Evolutionary conservation across 73 alveolate genomes (phyloP), one percentile per base, ranked within the genome.

Genomic region (Durusdinium trenchii): DNA sequence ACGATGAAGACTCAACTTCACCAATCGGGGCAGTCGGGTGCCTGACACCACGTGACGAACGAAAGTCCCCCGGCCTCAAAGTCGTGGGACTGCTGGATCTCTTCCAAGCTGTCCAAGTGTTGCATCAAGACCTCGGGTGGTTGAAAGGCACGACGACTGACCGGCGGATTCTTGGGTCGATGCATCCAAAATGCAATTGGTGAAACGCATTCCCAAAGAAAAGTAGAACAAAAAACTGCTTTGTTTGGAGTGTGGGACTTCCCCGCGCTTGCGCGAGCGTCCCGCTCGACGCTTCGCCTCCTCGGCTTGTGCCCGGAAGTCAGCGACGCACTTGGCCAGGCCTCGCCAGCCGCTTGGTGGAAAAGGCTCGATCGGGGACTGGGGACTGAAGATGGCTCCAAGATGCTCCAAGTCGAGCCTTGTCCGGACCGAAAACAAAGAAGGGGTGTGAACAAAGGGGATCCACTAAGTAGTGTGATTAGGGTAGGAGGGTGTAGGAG

Each of bases 251-350:
- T 23, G 73, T 32, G 18, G 73, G 73, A 60, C 30, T 23, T 23
- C 73, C 73, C 18, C 30, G n/a, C 73, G 30, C 73, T 2, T 32
- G 18, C 73, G 73, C 54, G 1, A 3, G 6, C 85, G 6, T 7
- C 40, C 60, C 38, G 42, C 38, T 14, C 38, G 62, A 26, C 40
- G 96, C 30, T 7, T 32, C 61, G 76, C 96, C 38, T 90, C 96
- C 47, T 90, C 96, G 60, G 96, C 96, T 40, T 90, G 96, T 45
- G 96, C 96, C 54, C 96, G 50, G 38, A 90, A 90, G 51, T 90
- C 96, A 18, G 86, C 76, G 42, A 90, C 96, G 32, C 96, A 90
- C 43, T 75, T 73, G 86, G 96, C 96, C 60, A 75, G 76, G 73
- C 96, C 96, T 4, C 86, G 62, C 46, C 67, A 86, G 51, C 62